Conservation (phyloP, 108 stramenopile genomes). For the Cylindrotheca closterium region DNA sequence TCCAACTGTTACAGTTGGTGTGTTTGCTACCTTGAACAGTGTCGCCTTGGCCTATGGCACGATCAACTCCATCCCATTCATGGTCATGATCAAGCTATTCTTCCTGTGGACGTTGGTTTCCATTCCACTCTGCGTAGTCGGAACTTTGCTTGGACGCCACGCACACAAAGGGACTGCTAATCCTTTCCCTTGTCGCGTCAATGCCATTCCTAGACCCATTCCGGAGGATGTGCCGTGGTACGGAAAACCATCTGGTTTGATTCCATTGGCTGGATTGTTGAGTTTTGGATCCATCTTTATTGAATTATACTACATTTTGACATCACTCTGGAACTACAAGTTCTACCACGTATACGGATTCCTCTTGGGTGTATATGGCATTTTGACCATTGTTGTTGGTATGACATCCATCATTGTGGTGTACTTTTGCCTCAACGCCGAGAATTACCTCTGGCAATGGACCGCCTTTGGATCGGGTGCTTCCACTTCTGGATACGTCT, state of each 20-base stretch:
- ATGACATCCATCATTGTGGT: slow-evolving; percentile 97
- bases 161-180: slow-evolving; percentile 50
- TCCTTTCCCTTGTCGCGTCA: slow-evolving; percentile 94
- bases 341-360: slow-evolving; percentile 99
- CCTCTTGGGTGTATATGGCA: slow-evolving; percentile 92
- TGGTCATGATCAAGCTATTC: slow-evolving; percentile 89
- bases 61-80: slow-evolving; percentile 87
- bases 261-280: slow-evolving; percentile 88
- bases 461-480: slow-evolving; percentile 89
- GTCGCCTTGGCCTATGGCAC: slow-evolving; percentile 89
- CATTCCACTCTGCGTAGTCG: slow-evolving; percentile 91
- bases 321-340: slow-evolving; percentile 96
- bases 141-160: slow-evolving; percentile 93
- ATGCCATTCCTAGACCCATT: slow-evolving; percentile 95
- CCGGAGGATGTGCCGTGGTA: slow-evolving; percentile 94
- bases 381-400: slow-evolving; percentile 92
- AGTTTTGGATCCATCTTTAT: slow-evolving; percentile 98
- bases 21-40: slow-evolving; percentile 73
- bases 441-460: slow-evolving; percentile 99
- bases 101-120: slow-evolving; percentile 93
- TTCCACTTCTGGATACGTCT: slow-evolving; percentile 93
- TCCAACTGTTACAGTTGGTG: slow-evolving; percentile 68
- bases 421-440: slow-evolving; percentile 95
- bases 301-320: slow-evolving; percentile 96
- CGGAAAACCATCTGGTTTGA: slow-evolving; percentile 83